Evolutionary conservation across 352 stramenopile genomes (phyloP), one percentile per base, ranked within the genome.

Genomic region (Phytopythium boreale): DNA sequence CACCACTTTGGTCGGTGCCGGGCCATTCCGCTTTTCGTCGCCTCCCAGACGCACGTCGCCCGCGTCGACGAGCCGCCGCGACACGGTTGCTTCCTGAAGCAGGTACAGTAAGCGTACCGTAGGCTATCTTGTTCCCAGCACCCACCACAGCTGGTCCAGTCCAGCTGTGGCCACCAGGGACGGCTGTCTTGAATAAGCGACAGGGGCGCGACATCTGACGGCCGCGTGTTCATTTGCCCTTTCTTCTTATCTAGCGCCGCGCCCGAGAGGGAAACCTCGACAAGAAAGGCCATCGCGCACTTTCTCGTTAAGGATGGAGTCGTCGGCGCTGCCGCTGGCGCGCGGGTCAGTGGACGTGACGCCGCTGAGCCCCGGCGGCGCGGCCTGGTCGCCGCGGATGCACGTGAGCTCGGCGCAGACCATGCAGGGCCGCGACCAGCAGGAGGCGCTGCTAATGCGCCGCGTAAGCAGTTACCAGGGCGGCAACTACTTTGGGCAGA

Each of bases 401-500:
- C 76, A 87, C 55, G 67, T 77, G 4, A 75, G 58, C 41, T 90
- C 79, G 19, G 69, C 79, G 51, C 70, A 82, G 41, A 76, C 74
- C n/a, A 58, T 88, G 15, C 74, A 75, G 7, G 62, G 61, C 2
- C 49, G 26, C 0, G 56, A 71, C 44, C 61, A 73, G 53, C 56
- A 76, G 63, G 17, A 60, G 31, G 56, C 63, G 58, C 61, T 76
- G 47, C 53, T 80, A 57, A 79, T 88, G 69, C 82, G 79, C 8
- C 82, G 82, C 56, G 82, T 87, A 15, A 77, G 74, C 49, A 90
- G 79, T 65, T 86, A 81, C 31, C 76, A 88, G 56, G 76, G 86
- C 52, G 68, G n/a, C 49, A 74, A 36, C 39, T 67, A 1, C n/a
- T 27, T 59, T 11, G 47, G 46, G 3, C 64, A 60, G 39, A 70